Percentiles rank a stretch among this genome's conserved stretches.
Conservation (phyloP, 495 filamentous ascomycete genomes). For the Xylaria grammica region DNA sequence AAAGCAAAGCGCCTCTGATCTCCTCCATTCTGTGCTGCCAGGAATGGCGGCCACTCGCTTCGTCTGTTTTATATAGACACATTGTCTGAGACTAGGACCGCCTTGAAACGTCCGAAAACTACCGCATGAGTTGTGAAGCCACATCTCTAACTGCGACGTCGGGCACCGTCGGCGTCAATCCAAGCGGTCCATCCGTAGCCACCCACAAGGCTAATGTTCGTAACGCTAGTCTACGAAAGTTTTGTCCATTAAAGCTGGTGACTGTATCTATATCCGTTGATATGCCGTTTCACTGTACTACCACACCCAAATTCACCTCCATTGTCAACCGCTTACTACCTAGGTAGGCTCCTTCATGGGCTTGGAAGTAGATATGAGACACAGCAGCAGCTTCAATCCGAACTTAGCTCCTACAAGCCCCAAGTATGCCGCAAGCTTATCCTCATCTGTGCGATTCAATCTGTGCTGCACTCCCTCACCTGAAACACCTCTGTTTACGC, state of each 20-base stretch:
- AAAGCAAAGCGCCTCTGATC: conserved; percentile 5
- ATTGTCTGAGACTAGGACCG: conserved; percentile 13
- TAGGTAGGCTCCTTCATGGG: conserved; percentile 14
- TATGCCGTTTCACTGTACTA: conserved; percentile 17
- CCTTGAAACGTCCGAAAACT: conserved; percentile 12
- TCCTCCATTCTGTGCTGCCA: conserved; percentile 18
- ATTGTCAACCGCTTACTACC: conserved; percentile 21
- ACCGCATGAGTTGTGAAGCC: conserved; percentile 3
- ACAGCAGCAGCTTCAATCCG: conserved; percentile 2
- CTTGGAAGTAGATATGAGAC: conserved; percentile 20
- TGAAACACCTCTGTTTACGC: conserved; percentile 21
- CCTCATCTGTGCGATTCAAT: conserved; percentile 22
- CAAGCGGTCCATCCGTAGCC: neutral
- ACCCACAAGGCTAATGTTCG: neutral
- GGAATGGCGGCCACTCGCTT: conserved; percentile 19
- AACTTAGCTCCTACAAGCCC: neutral
- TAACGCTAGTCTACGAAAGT: neutral
- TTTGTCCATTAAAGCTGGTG: neutral
- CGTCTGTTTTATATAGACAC: conserved; percentile 21
- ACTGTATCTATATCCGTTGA: conserved; percentile 21
- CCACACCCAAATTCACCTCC: conserved; percentile 4
- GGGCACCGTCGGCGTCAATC: conserved; percentile 11
- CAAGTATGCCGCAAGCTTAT: neutral
- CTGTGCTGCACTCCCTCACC: conserved; percentile 17
- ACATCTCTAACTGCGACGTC: conserved; percentile 16